A percentile compares a stretch with the other conserved stretches of the same genome.
Conservation (phyloP, 108 stramenopile genomes). For the Cylindrotheca fusiformis region DNA sequence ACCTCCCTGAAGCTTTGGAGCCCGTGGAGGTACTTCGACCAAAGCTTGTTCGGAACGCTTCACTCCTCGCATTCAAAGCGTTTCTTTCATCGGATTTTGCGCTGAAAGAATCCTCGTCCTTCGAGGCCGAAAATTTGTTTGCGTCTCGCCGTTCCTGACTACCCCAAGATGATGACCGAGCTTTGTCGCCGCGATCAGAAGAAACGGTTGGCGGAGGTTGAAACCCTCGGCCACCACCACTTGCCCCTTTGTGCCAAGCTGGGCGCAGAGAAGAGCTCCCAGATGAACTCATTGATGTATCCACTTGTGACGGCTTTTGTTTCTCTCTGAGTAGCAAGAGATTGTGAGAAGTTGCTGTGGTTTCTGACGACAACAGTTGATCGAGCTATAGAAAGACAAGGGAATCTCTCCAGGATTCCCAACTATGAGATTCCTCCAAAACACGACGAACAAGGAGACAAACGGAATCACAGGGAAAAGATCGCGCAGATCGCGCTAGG, state of each 20-base stretch:
- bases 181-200: slow-evolving; percentile 28
- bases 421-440: too few species aligned
- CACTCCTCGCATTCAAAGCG: slow-evolving; percentile 27
- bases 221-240: slow-evolving; percentile 57
- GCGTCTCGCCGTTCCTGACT: slow-evolving; percentile 23
- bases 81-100: slow-evolving; percentile 17
- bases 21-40: slow-evolving; percentile 23
- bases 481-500: too few species aligned
- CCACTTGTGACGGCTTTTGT: too few species aligned
- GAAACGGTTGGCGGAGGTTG: slow-evolving; percentile 79
- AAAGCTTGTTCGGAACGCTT: slow-evolving; percentile 40
- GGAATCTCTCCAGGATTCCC: too few species aligned
- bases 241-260: slow-evolving; percentile 41
- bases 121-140: slow-evolving; percentile 52
- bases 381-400: too few species aligned
- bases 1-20: slow-evolving; percentile 37
- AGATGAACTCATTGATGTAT: slow-evolving; percentile 24
- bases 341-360: too few species aligned
- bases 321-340: too few species aligned
- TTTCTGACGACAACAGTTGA: too few species aligned
- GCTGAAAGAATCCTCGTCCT: slow-evolving; percentile 36
- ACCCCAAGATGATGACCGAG: slow-evolving; percentile 26
- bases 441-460: too few species aligned
- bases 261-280: slow-evolving; percentile 44
- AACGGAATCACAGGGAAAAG: too few species aligned